phyloP scores from a whole-genome alignment of 495 filamentous ascomycete species.

The Thozetella sp. region DNA sequence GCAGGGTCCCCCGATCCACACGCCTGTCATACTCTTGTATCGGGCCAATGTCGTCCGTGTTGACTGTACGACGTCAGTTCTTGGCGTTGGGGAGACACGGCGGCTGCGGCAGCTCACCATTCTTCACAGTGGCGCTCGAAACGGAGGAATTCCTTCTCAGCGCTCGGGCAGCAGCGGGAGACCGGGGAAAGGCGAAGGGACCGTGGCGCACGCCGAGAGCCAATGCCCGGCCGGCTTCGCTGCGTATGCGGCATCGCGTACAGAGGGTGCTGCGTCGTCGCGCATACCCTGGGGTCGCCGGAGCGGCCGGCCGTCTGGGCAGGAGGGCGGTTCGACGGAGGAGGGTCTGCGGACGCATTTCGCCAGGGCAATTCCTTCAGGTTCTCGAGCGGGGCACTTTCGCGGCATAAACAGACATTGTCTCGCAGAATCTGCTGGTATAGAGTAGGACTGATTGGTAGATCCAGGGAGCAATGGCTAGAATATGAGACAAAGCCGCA shows the following conservation, averaged over 20 bases:
- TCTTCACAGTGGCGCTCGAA: constrained; percentile 24
- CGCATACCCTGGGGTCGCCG: not conserved
- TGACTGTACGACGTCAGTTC: constrained; percentile 10
- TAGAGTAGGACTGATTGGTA: no score
- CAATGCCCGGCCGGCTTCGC: not conserved
- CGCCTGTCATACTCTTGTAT: constrained; percentile 84
- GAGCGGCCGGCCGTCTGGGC: not conserved
- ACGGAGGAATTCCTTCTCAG: constrained; percentile 26
- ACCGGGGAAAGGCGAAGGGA: constrained; percentile 6
- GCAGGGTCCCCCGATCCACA: constrained; percentile 68
- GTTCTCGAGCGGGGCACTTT: not conserved
- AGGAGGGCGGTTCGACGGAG: not conserved
- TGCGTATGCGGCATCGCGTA: constrained; percentile 13
- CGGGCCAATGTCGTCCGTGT: constrained; percentile 61
- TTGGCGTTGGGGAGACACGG: not conserved
- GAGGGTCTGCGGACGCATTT: not conserved
- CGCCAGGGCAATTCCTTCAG: not conserved
- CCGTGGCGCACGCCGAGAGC: not conserved
- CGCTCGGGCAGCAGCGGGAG: constrained; percentile 12
- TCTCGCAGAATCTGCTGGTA: no score
- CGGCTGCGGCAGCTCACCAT: constrained; percentile 19
- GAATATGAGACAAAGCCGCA: no score
- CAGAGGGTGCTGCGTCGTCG: constrained; percentile 16
- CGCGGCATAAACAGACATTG: not conserved
- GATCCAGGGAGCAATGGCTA: no score